Base-by-base conservation (phyloP, 768 basidiomycete genomes). In the Naganishia friedmannii region DNA sequence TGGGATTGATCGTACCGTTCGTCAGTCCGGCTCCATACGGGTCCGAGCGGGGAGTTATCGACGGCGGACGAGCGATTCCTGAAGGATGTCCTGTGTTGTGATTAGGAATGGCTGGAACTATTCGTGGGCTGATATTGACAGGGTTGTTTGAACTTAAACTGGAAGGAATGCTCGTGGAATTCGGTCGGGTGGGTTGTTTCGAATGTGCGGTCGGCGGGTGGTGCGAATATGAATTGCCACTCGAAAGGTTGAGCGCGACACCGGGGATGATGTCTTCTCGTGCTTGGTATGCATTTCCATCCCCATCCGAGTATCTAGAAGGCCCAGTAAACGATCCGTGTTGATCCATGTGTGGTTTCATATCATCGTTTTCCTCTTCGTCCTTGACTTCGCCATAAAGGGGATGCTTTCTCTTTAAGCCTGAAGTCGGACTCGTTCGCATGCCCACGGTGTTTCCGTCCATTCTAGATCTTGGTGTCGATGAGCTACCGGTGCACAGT, bases 1-100 rank as follows among this genome's bases (percentile, higher is more conserved):
- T 63, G 19, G 60, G 60, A 29, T 63, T 63, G 37, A 63, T 63
- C 21, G 60, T 63, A 23, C 60, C 60, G 39, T 63, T 63, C 8
- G 60, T 45, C 60, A 46, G 12, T 58, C 57, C 57, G 37, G 34
- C 6, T 51, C 21, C n/a, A 23, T 51, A 37, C 42, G 60, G 13
- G 39, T 42, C 23, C 2, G 39, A 13, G n/a, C 60, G 37, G 13
- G 60, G 60, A 10, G 60, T 45, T 8, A 63, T 28, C 23, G 39
- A 45, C 4, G 34, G 2, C 12, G 39, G 60, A 42, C 60, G 21
- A 12, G 29, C 15, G 60, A n/a, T 21, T 7, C 10, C 55, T 34
- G 31, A 60, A 26, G 42, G 13, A 51, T 51, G 48, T 12, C 60
- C 60, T 9, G 57, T 6, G 42, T 45, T n/a, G 17, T 23, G 32